Evolutionary conservation across 208 protist genomes (phyloP).

Genomic region (Trypanosoma mega): DNA sequence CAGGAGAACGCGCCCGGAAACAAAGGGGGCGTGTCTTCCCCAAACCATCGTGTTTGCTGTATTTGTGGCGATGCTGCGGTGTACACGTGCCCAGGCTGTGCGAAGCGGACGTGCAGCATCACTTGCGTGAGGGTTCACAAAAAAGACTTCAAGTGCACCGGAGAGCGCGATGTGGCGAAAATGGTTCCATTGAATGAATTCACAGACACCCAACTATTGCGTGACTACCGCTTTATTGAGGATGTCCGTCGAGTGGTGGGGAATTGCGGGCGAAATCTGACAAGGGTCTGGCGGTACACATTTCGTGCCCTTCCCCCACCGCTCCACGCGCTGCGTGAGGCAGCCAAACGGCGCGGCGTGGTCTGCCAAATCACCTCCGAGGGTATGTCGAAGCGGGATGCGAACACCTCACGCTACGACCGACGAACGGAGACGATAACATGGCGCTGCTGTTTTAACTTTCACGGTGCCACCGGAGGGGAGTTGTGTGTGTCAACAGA

Average conservation of each 20-base stretch:
- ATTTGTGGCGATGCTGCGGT: conserved; percentile 51
- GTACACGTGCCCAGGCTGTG: conserved; percentile 84
- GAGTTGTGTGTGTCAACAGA: conserved; percentile 56
- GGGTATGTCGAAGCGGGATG: conserved; percentile 78
- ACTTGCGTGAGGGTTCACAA: conserved; percentile 82
- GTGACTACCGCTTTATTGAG: conserved; percentile 84
- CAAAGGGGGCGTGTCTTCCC: neutral
- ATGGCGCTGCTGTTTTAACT: conserved; percentile 83
- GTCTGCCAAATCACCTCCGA: conserved; percentile 87
- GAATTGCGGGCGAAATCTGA: conserved; percentile 68
- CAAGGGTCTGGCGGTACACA: conserved; percentile 53
- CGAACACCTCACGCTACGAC: conserved; percentile 78
- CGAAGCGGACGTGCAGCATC: conserved; percentile 66
- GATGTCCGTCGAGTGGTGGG: conserved; percentile 62
- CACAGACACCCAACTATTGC: conserved; percentile 65
- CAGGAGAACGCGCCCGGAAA: neutral
- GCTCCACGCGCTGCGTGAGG: conserved; percentile 74
- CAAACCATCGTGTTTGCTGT: conserved; percentile 40
- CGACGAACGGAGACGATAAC: conserved; percentile 69
- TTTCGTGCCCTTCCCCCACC: conserved; percentile 66
- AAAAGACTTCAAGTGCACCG: conserved; percentile 54
- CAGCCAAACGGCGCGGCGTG: conserved; percentile 74
- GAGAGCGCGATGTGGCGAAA: conserved; percentile 50
- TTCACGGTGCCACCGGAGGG: conserved; percentile 26
- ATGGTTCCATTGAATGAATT: conserved; percentile 69